Conservation (phyloP, 495 filamentous ascomycete species). For the Hypoxylon cercidicola region DNA sequence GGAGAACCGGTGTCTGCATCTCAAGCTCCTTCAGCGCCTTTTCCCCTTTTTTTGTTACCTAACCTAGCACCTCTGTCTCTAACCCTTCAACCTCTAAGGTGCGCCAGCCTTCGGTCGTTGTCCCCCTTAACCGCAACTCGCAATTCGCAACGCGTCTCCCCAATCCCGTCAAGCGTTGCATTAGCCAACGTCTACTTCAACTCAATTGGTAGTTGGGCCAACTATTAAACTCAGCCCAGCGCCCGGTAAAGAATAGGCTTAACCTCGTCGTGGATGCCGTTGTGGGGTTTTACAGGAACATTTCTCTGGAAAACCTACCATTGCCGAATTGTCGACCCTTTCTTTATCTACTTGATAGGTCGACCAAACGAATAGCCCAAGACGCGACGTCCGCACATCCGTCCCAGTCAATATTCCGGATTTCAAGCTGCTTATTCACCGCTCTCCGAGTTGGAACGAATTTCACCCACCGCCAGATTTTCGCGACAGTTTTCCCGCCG, state of each 20-base stretch:
- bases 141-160: slow-evolving; percentile 31
- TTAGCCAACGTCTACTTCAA: slow-evolving; percentile 24
- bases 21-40: slow-evolving; percentile 13
- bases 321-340: slow-evolving; percentile 30
- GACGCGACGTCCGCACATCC: slow-evolving; percentile 24
- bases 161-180: slow-evolving; percentile 28
- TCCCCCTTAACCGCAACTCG: slow-evolving; percentile 20
- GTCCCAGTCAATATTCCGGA: slow-evolving; percentile 10
- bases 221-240: slow-evolving; percentile 28
- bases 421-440: slow-evolving; percentile 6
- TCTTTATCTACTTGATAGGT: slow-evolving; percentile 7
- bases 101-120: slow-evolving; percentile 5
- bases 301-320: slow-evolving; percentile 27
- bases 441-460: slow-evolving; percentile 7
- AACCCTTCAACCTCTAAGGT: no score
- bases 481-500: no score
- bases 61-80: background rate
- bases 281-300: slow-evolving; percentile 18
- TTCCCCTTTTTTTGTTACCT: slow-evolving; percentile 2
- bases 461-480: no score
- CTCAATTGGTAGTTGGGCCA: slow-evolving; percentile 25
- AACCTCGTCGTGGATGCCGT: slow-evolving; percentile 8
- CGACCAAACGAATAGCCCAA: slow-evolving; percentile 13
- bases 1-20: slow-evolving; percentile 32
- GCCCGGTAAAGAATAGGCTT: slow-evolving; percentile 28